Conservation (phyloP, 176 grass and related monocot species). For the Tillandsia leiboldiana region DNA sequence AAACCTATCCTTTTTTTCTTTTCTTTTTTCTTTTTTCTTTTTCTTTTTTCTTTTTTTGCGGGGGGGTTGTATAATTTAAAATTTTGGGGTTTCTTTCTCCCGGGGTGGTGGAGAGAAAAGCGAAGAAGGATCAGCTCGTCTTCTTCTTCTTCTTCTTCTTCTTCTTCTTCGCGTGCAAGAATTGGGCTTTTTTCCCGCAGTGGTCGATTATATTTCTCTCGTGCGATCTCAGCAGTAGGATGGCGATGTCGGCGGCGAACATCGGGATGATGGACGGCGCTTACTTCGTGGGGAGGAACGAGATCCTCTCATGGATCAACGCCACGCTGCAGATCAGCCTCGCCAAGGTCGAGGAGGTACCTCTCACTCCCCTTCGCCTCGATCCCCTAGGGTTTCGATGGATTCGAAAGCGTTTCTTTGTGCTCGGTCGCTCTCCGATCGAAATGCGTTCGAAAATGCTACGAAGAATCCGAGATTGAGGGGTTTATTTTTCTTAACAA, state of each 20-base stretch:
- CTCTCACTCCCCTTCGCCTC: background rate
- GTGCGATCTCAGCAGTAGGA: background rate
- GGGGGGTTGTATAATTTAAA: background rate
- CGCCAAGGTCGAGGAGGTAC: conserved; percentile 85
- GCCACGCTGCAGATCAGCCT: conserved; percentile 72
- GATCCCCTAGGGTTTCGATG: background rate
- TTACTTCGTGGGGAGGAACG: conserved; percentile 86
- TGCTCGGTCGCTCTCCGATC: background rate
- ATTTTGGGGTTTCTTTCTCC: conserved; percentile 13
- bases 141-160: background rate
- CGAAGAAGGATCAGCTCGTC: conserved; percentile 11
- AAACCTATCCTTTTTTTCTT: background rate
- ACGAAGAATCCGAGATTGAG: no score
- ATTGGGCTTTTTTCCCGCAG: no score
- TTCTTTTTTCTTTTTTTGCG: conserved; percentile 4
- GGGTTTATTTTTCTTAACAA: no score
- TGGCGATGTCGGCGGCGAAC: conserved; percentile 41
- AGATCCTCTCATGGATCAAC: conserved; percentile 91
- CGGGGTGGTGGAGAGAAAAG: conserved; percentile 1
- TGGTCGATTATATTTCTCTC: background rate
- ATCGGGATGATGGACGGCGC: conserved; percentile 93
- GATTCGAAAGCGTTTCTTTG: background rate
- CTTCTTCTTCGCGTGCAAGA: no score
- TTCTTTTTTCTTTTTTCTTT: background rate
- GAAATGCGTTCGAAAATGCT: no score